Evolutionary conservation across 225 moss, liverwort and hornwort species (phyloP).

Genomic region (Physcomitrium patens): DNA sequence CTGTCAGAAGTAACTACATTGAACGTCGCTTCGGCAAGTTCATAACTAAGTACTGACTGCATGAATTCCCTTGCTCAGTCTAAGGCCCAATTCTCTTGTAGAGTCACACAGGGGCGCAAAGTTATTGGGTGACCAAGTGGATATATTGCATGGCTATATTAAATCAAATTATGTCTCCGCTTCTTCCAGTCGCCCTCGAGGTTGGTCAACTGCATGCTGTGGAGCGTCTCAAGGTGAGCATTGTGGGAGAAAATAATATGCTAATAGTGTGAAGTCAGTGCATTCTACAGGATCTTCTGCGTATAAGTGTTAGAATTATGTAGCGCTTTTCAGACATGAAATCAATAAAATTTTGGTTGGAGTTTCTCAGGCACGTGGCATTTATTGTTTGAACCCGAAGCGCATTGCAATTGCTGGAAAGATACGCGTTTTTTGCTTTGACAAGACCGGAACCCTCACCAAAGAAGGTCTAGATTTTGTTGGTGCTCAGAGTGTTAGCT

Average conservation of each 20-base stretch:
- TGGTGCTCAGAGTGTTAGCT: conserved; percentile 64
- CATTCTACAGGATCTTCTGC: conserved; percentile 9
- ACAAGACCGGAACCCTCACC: conserved; percentile 91
- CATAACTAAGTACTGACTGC: background rate
- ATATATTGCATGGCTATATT: conserved; percentile 86
- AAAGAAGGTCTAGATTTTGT: conserved; percentile 82
- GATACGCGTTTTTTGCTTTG: conserved; percentile 82
- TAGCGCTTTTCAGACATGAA: conserved; percentile 7
- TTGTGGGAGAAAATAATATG: background rate
- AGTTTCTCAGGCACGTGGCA: conserved; percentile 58
- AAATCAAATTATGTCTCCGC: conserved; percentile 80
- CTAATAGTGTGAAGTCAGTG: background rate
- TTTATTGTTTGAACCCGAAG: conserved; percentile 84
- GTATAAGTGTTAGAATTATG: background rate
- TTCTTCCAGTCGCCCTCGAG: conserved; percentile 93
- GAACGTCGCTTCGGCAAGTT: background rate
- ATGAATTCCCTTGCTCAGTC: background rate
- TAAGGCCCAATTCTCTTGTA: conserved; percentile 33
- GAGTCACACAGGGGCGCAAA: conserved; percentile 62
- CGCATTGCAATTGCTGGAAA: conserved; percentile 90
- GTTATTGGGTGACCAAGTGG: conserved; percentile 89
- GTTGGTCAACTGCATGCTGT: conserved; percentile 89
- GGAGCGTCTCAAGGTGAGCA: conserved; percentile 73
- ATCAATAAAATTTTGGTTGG: conserved; percentile 19
- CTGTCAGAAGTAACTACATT: background rate